Base-by-base conservation (phyloP, 306 rosid genomes). In the Acacia acuminata region DNA sequence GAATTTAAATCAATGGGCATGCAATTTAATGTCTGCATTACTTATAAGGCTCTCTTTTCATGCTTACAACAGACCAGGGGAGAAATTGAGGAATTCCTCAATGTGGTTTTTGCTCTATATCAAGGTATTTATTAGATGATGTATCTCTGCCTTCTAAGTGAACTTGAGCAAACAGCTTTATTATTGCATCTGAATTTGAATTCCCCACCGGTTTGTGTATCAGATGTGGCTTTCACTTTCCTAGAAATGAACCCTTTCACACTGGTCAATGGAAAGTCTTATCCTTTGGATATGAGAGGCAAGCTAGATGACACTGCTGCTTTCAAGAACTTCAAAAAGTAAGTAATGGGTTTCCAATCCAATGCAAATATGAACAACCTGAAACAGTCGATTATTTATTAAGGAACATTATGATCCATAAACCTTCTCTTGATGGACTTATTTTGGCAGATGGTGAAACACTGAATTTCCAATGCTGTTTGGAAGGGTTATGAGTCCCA, bases 271-370 rank as follows among this genome's bases (percentile, higher is more conserved):
- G 98, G 96, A 87, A 95, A 93, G 92, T 97, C 99, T 66, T 95
- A 90, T 92, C 99, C 99, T 84, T 88, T 95, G 90, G 98, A 95
- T 89, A 95, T 95, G 99, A 95, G 99, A 90, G 98, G 99, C 84
- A 97, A 95, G 85, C 84, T 95, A 44, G 99, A 95, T 81, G 99
- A 93, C 86, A 95, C 99, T 71, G 98, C 98, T 79, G 90, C 92
- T 78, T 95, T 95, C 95, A 95, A 93, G 90, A 95, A 95, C 88
- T 95, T 95, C 93, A 95, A 95, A 81, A 95, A 92, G 99, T 95
- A 71, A 61, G 86, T 76, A 38, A 60, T 47, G 68, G 64, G 63
- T 51, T 13, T 70, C 73, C 66, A 67, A 55, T 70, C 22, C 84
- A 50, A 72, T 76, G 44, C 43, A 43, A 51, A 67, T 43, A 36